A percentile compares a stretch with the other conserved stretches of the same genome.
These are phyloP conservation scores for Leccinum incarnatum DNA, from an alignment of 768 basidiomycete genomes.

Conservation along the genomic window DNA sequence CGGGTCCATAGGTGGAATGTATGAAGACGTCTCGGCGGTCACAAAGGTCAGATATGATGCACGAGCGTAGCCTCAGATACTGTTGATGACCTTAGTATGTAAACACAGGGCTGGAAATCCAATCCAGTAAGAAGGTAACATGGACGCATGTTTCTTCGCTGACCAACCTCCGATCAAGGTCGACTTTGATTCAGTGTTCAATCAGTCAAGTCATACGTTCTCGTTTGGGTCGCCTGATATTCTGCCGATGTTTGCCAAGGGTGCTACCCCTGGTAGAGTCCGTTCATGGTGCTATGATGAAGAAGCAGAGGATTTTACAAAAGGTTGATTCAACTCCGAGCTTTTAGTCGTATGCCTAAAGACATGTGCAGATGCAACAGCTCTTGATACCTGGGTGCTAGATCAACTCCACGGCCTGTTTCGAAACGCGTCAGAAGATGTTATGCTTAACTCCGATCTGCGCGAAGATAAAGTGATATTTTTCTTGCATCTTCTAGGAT, in stretches of 20 bases:
- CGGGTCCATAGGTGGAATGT: constrained; percentile 71
- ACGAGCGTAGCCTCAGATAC: not conserved
- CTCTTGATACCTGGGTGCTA: constrained; percentile 76
- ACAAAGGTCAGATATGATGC: constrained; percentile 57
- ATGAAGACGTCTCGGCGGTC: constrained; percentile 86
- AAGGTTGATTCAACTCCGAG: constrained; percentile 43
- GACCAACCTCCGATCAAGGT: constrained; percentile 35
- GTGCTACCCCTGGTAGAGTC: constrained; percentile 67
- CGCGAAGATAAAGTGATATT: constrained; percentile 63
- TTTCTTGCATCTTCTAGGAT: constrained; percentile 79
- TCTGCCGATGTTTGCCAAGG: constrained; percentile 81
- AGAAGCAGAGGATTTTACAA: constrained; percentile 82
- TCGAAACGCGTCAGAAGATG: constrained; percentile 57
- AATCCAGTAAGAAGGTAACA: constrained; percentile 54
- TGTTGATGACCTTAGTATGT: not conserved
- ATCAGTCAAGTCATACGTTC: constrained; percentile 72
- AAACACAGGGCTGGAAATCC: constrained; percentile 73
- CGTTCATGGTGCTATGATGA: constrained; percentile 74
- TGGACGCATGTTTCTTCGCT: not conserved
- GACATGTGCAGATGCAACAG: constrained; percentile 58
- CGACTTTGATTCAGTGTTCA: constrained; percentile 87
- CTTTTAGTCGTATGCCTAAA: not conserved
- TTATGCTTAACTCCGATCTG: constrained; percentile 48
- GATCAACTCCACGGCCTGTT: constrained; percentile 64
- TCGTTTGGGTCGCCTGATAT: constrained; percentile 90